These are phyloP conservation scores for Sherardia arvensis DNA, from an alignment of 257 asterid genomes.

Conservation along the genomic window DNA sequence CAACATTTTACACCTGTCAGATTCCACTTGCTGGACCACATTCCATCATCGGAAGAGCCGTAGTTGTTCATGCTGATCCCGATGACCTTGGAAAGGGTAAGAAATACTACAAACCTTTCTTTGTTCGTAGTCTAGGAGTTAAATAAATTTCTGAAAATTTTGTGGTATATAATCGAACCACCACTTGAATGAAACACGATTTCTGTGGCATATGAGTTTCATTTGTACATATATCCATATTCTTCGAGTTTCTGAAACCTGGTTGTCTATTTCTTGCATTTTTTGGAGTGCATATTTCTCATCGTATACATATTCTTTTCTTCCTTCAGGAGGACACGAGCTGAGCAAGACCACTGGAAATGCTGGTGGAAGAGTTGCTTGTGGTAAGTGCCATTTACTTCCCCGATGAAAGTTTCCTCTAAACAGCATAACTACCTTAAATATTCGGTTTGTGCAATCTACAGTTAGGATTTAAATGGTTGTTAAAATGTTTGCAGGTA, in stretches of 20 bases:
- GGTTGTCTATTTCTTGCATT: not conserved
- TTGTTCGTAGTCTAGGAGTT: not conserved
- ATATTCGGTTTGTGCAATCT: not conserved
- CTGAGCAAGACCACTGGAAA: constrained; percentile 94
- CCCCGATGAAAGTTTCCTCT: not conserved
- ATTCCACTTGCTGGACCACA: constrained; percentile 77
- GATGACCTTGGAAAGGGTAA: constrained; percentile 96
- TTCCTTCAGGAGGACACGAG: constrained; percentile 79
- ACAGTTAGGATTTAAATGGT: not conserved
- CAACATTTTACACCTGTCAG: constrained; percentile 22
- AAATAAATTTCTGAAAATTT: not conserved
- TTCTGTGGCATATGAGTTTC: not conserved
- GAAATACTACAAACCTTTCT: constrained; percentile 12
- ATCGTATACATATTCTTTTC: not conserved
- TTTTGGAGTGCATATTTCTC: not conserved
- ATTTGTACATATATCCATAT: not conserved
- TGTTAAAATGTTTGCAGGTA: constrained; percentile 45
- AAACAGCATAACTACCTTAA: not conserved
- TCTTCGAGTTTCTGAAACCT: not conserved
- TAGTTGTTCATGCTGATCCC: constrained; percentile 95
- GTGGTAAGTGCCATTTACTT: constrained; percentile 41
- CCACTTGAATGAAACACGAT: not conserved
- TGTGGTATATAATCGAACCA: not conserved
- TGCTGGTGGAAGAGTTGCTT: constrained; percentile 97
- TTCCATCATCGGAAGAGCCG: constrained; percentile 94